Conservation (phyloP, 2,329 filamentous ascomycete genomes). For the Amesomyces nigricolor region DNA sequence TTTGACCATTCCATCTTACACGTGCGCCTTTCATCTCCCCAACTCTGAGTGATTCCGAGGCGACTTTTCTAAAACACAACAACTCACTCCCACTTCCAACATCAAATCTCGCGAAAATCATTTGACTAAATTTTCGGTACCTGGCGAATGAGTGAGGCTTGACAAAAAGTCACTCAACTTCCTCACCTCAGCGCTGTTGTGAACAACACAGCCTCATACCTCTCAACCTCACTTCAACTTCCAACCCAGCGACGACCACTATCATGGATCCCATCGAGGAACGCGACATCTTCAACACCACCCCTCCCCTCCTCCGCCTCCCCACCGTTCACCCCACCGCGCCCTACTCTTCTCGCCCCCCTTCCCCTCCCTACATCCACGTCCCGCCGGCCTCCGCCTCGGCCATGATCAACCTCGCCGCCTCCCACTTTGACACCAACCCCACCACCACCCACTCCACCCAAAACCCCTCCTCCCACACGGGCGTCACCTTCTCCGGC, state of each 20-base stretch:
- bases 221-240: too few relatives aligned
- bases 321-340: constrained; percentile 23
- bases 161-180: too few relatives aligned
- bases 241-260: neutral
- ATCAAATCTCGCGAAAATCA: too few relatives aligned
- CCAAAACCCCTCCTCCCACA: neutral
- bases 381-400: constrained; percentile 28
- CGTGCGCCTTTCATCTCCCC: neutral
- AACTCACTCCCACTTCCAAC: too few relatives aligned
- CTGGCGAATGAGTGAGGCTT: too few relatives aligned
- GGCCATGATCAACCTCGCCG: neutral
- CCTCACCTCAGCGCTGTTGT: too few relatives aligned
- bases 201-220: too few relatives aligned
- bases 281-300: neutral
- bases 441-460: neutral
- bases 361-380: constrained; percentile 41
- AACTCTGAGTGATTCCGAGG: too few relatives aligned
- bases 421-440: neutral
- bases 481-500: neutral
- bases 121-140: too few relatives aligned
- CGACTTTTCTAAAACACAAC: too few relatives aligned
- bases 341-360: constrained; percentile 35
- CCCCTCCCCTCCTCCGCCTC: constrained; percentile 1
- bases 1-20: neutral
- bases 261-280: neutral